These are phyloP conservation scores for Neofusicoccum parvum DNA, from an alignment of 2,329 filamentous ascomycete species.

Conservation along the genomic window DNA sequence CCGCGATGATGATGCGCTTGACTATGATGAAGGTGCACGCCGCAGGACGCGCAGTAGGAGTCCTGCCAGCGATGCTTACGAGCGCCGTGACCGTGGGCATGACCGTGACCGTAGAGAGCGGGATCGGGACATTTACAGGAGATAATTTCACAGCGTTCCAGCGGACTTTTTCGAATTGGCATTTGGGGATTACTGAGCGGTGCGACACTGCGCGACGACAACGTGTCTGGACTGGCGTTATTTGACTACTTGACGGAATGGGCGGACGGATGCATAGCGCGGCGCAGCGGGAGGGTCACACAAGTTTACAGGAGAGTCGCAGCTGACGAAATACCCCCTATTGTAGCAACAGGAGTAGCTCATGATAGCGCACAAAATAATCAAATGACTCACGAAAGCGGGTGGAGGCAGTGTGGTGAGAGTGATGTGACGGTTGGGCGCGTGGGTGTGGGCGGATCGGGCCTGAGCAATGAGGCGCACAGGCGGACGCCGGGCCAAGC, in stretches of 20 bases:
- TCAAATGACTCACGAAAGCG: background rate
- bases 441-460: background rate
- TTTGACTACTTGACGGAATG: background rate
- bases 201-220: slow-evolving; percentile 1
- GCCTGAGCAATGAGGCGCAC: background rate
- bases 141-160: background rate
- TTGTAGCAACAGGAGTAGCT: background rate
- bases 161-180: background rate
- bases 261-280: slow-evolving; percentile 19
- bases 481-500: background rate
- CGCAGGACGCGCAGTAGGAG: slow-evolving; percentile 38
- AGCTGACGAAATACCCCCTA: slow-evolving; percentile 4
- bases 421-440: background rate
- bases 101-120: slow-evolving; percentile 27
- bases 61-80: slow-evolving; percentile 33
- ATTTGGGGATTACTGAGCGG: background rate
- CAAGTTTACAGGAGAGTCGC: background rate
- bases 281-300: slow-evolving; percentile 9
- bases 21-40: slow-evolving; percentile 31
- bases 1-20: slow-evolving; percentile 25
- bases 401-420: background rate
- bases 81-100: slow-evolving; percentile 26
- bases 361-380: background rate
- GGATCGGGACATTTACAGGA: slow-evolving; percentile 17
- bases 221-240: background rate